Conservation (phyloP, 2,329 filamentous ascomycete genomes). For the Corniculantispora saksenae region DNA sequence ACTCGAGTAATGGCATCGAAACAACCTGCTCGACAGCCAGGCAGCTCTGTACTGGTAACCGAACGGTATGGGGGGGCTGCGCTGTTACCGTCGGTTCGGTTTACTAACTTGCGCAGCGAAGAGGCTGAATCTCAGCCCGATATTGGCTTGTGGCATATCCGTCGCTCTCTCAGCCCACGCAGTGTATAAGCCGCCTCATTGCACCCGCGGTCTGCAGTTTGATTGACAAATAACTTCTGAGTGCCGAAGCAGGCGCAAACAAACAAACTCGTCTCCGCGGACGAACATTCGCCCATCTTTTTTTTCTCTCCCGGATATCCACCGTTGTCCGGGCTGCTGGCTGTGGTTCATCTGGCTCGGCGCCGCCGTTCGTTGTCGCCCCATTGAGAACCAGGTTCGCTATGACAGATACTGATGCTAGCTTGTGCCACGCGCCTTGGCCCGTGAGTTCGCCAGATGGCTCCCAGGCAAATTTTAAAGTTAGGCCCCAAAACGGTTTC, state of each 20-base stretch:
- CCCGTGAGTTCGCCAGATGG: conserved; percentile 2
- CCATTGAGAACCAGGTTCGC: conserved; percentile 6
- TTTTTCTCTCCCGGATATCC: neutral
- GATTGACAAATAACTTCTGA: no score
- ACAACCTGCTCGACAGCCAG: neutral
- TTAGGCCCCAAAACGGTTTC: conserved; percentile 16
- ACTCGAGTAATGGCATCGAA: conserved; percentile 17
- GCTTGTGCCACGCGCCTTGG: neutral
- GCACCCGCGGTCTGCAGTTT: no score
- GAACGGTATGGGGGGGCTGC: neutral
- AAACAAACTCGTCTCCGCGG: no score
- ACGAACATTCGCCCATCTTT: neutral
- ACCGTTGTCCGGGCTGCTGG: neutral
- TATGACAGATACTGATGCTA: conserved; percentile 8
- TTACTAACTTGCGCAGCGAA: neutral
- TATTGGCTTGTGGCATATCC: no score
- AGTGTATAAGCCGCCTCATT: no score
- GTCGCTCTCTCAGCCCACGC: no score
- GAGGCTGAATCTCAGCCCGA: neutral
- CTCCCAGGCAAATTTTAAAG: conserved; percentile 13
- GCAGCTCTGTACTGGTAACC: no score
- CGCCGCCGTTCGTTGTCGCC: conserved; percentile 17
- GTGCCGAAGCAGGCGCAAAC: no score
- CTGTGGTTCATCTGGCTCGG: conserved; percentile 18
- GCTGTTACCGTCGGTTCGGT: neutral